A percentile compares a stretch with the other conserved stretches of the same genome.
phyloP scores from a whole-genome alignment of 257 asterid species.

The Primulina eburnea region DNA sequence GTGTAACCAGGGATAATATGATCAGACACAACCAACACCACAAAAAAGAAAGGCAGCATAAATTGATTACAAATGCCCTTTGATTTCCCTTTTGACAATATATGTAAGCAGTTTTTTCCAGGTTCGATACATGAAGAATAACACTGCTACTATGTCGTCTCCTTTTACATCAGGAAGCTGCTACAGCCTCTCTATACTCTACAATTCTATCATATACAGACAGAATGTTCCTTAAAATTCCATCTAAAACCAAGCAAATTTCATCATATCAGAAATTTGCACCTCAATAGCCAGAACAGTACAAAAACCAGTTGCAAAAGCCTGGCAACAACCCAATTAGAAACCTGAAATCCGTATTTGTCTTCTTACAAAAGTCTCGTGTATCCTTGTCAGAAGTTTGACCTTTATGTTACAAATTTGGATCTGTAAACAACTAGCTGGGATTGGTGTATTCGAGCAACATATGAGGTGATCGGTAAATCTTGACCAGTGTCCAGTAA shows the following conservation, averaged over 20 bases:
- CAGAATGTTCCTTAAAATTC: background rate
- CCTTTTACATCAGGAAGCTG: background rate
- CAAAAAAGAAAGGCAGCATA: background rate
- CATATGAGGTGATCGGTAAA: slow-evolving; percentile 96
- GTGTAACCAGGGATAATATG: background rate
- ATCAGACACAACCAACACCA: background rate
- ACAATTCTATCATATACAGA: background rate
- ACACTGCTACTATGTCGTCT: background rate
- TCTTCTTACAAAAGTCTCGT: background rate
- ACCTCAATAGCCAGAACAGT: background rate
- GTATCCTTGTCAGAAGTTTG: slow-evolving; percentile 15
- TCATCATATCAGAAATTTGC: background rate
- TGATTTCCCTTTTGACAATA: background rate
- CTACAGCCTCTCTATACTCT: background rate
- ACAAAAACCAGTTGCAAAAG: too few species aligned
- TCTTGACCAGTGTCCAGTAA: slow-evolving; percentile 93
- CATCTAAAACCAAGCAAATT: background rate
- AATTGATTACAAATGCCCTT: background rate
- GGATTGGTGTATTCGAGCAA: slow-evolving; percentile 85
- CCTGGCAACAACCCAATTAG: background rate
- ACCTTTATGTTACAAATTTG: background rate
- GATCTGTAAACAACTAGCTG: slow-evolving; percentile 42
- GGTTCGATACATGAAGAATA: background rate
- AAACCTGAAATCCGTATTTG: background rate
- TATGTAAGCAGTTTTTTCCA: background rate